Conservation (phyloP, 768 basidiomycete genomes). For the Leccinum incarnatum region DNA sequence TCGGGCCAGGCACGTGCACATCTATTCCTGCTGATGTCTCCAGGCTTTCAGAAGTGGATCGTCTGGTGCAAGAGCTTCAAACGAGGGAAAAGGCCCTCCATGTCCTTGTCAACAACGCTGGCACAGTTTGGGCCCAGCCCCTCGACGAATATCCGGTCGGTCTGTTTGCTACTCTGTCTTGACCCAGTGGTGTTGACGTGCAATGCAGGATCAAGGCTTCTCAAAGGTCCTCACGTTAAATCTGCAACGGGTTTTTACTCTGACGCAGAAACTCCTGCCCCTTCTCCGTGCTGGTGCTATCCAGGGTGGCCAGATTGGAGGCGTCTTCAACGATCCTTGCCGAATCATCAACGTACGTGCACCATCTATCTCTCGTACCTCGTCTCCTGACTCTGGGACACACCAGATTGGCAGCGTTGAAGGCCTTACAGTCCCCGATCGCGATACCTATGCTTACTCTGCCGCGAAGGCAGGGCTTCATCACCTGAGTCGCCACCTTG, state of each 20-base stretch:
- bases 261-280: slow-evolving; percentile 60
- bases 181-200: neutral
- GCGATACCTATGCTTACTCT: slow-evolving; percentile 66
- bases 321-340: slow-evolving; percentile 44
- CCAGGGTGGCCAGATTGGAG: slow-evolving; percentile 37
- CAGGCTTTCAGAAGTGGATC: slow-evolving; percentile 50
- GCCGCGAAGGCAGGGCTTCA: slow-evolving; percentile 62
- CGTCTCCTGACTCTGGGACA: neutral
- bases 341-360: slow-evolving; percentile 56
- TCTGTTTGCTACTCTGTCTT: slow-evolving; percentile 3
- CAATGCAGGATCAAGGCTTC: slow-evolving; percentile 49
- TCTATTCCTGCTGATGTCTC: slow-evolving; percentile 54
- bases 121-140: slow-evolving; percentile 51
- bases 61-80: slow-evolving; percentile 48
- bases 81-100: slow-evolving; percentile 53
- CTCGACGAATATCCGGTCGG: slow-evolving; percentile 47
- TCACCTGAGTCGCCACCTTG: slow-evolving; percentile 59
- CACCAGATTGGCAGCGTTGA: slow-evolving; percentile 62
- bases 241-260: slow-evolving; percentile 59
- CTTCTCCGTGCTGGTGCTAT: slow-evolving; percentile 48
- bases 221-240: slow-evolving; percentile 62
- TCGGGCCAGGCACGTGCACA: slow-evolving; percentile 55
- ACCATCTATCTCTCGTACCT: neutral
- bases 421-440: slow-evolving; percentile 47
- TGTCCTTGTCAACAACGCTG: slow-evolving; percentile 64